A percentile compares a stretch with the other conserved stretches of the same genome.
Conservation (phyloP, 2,329 filamentous ascomycete genomes). For the Ceratocystis papillata region DNA sequence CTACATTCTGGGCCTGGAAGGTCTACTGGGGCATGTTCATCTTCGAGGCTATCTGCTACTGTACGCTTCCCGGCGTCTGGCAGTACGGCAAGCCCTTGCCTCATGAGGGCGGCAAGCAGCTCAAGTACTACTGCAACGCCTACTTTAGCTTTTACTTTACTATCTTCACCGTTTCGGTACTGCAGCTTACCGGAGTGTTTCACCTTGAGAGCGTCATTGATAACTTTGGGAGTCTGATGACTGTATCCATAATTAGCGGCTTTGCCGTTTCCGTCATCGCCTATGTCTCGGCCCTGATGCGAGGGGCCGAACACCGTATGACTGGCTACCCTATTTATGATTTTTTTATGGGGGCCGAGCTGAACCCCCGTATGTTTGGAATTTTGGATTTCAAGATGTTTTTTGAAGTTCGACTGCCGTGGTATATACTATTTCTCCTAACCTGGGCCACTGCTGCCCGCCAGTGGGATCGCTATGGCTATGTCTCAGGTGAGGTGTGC, state of each 20-base stretch:
- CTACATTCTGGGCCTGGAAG: constrained; percentile 68
- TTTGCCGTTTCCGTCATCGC: constrained; percentile 73
- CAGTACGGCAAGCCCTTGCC: constrained; percentile 79
- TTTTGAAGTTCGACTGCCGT: constrained; percentile 82
- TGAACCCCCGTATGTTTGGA: constrained; percentile 79
- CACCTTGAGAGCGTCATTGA: constrained; percentile 86
- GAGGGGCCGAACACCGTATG: constrained; percentile 85
- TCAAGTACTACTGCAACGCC: constrained; percentile 90
- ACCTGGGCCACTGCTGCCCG: constrained; percentile 65
- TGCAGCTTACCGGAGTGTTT: constrained; percentile 79
- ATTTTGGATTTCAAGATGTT: constrained; percentile 95
- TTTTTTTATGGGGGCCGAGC: constrained; percentile 86
- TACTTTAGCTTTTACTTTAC: constrained; percentile 81
- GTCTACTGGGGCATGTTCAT: constrained; percentile 94
- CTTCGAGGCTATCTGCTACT: constrained; percentile 73
- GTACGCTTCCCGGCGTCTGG: constrained; percentile 76
- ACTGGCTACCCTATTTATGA: constrained; percentile 76
- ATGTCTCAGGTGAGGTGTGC: constrained; percentile 71
- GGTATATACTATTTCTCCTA: constrained; percentile 79
- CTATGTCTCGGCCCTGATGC: constrained; percentile 71
- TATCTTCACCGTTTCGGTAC: constrained; percentile 54
- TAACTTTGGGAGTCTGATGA: constrained; percentile 87
- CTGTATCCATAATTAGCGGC: constrained; percentile 83
- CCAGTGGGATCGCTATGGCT: constrained; percentile 76
- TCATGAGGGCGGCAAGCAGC: constrained; percentile 71